These are phyloP conservation scores for Kwoniella europaea DNA, from an alignment of 768 basidiomycete genomes.

Conservation along the genomic window DNA sequence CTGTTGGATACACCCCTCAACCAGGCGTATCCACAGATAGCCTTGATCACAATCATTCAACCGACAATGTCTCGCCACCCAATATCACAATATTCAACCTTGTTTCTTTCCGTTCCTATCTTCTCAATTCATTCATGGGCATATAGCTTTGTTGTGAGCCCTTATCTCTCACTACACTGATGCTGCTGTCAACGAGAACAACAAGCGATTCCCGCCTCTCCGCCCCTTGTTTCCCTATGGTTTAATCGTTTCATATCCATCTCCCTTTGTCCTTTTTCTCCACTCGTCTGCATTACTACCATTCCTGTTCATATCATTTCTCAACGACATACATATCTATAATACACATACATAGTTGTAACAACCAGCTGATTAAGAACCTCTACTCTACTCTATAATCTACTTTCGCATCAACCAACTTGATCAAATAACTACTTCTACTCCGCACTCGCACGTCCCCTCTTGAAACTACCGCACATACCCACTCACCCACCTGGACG, in stretches of 20 bases:
- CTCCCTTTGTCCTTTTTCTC: conserved; percentile 16
- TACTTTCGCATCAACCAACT: neutral
- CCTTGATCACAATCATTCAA: neutral
- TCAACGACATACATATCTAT: neutral
- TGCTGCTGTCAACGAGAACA: neutral
- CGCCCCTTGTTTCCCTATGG: neutral
- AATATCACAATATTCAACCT: neutral
- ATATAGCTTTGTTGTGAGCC: neutral
- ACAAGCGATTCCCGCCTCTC: conserved; percentile 4
- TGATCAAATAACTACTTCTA: neutral
- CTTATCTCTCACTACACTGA: neutral
- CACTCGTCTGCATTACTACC: neutral
- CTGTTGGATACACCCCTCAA: neutral
- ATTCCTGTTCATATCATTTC: neutral
- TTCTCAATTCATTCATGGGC: neutral
- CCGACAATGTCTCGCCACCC: conserved; percentile 5
- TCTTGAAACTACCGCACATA: conserved; percentile 1
- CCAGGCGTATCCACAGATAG: neutral
- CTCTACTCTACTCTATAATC: neutral
- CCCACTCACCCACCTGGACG: neutral
- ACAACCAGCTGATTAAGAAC: conserved; percentile 6
- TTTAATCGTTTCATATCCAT: conserved; percentile 7
- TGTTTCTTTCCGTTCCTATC: neutral
- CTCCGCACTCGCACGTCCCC: conserved; percentile 19
- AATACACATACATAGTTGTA: neutral